Evolutionary conservation across 257 asterid species (phyloP), one percentile per base, ranked within the genome.

Genomic region (Coffea canephora): DNA sequence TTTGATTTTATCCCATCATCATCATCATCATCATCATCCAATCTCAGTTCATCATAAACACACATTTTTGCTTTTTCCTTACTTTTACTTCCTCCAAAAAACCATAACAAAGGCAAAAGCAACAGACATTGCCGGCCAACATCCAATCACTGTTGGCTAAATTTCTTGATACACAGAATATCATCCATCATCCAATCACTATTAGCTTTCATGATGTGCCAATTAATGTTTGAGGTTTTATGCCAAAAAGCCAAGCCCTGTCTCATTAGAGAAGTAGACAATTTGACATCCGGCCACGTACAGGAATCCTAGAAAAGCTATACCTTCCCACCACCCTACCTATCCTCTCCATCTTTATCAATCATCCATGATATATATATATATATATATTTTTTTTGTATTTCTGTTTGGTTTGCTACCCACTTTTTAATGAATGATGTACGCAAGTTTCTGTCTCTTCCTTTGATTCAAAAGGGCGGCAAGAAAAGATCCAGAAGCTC

Each of bases 191-290:
- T 19, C 73, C 52, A 74, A 66, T 74, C 83, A 66, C 78, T 64
- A 50, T 73, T 80, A n/a, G 69, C 64, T 16, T 79, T 65, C 31
- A 25, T 41, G 71, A 54, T 43, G 49, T 76, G 23, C 10, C 10
- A n/a, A n/a, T n/a, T n/a, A 67, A 9, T 6, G 45, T 34, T 0
- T 73, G 48, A 8, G 39, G 6, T 46, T 43, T 59, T 1, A 34
- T 64, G 65, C 68, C 64, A 46, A 81, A 81, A 80, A 83, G 82
- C 82, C 83, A 79, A 83, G 79, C 52, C 73, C 68, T 84, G 86
- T 84, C 87, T 79, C 80, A 79, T 84, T 77, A 41, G 31, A 76
- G 49, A 71, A 78, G 69, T 45, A 73, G 73, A 77, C 75, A 79
- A 81, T 79, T 62, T 46, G 49, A 77, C 74, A 55, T 80, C 72